Conservation (phyloP, 2,329 filamentous ascomycete species). For the Calonectria hongkongensis region DNA sequence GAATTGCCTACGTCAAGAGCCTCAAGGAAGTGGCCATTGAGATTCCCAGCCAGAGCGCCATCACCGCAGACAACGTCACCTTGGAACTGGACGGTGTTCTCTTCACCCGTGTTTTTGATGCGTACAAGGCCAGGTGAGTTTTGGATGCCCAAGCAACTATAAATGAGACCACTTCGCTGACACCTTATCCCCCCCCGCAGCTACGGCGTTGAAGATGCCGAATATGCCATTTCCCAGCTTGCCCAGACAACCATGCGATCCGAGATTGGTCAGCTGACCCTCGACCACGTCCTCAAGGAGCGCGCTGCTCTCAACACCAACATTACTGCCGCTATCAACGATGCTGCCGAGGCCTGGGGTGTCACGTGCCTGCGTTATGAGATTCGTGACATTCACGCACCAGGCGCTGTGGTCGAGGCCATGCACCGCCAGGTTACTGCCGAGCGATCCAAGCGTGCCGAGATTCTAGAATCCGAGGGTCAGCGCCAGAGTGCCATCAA, state of each 20-base stretch:
- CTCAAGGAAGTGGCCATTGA: slow-evolving; percentile 97
- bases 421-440: slow-evolving; percentile 99
- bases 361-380: slow-evolving; percentile 97
- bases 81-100: slow-evolving; percentile 96
- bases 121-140: slow-evolving; percentile 93
- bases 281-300: slow-evolving; percentile 98
- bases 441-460: slow-evolving; percentile 96
- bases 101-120: slow-evolving; percentile 97
- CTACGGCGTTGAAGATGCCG: slow-evolving; percentile 98
- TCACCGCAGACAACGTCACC: slow-evolving; percentile 98
- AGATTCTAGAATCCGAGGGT: slow-evolving; percentile 97
- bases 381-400: slow-evolving; percentile 98
- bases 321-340: slow-evolving; percentile 99
- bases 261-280: slow-evolving; percentile 95
- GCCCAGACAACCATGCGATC: slow-evolving; percentile 99
- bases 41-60: slow-evolving; percentile 97
- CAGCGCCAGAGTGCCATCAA: slow-evolving; percentile 99
- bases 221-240: slow-evolving; percentile 98
- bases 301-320: slow-evolving; percentile 96
- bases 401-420: slow-evolving; percentile 92
- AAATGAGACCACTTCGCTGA: slow-evolving; percentile 33
- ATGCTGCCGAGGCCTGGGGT: slow-evolving; percentile 97
- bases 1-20: slow-evolving; percentile 98
- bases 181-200: slow-evolving; percentile 65
- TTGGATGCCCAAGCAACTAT: background rate